Evolutionary conservation across 2,329 filamentous ascomycete species (phyloP).

Genomic region (Madurella fahalii): DNA sequence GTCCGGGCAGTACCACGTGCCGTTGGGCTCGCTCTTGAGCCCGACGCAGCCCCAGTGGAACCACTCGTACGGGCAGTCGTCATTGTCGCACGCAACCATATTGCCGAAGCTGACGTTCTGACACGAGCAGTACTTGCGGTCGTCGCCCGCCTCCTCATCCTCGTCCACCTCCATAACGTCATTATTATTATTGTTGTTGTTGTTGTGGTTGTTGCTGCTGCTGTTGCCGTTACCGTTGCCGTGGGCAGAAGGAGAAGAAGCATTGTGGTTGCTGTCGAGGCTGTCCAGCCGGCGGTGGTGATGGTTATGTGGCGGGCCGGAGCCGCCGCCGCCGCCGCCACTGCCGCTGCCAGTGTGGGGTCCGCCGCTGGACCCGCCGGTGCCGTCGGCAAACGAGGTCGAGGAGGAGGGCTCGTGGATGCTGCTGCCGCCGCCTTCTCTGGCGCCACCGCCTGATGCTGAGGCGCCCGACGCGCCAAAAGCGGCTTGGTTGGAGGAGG

Average conservation of each 20-base stretch:
- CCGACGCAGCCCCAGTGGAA: conserved; percentile 78
- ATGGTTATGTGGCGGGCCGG: not conserved
- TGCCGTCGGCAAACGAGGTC: not conserved
- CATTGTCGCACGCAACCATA: conserved; percentile 87
- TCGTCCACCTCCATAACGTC: conserved; percentile 55
- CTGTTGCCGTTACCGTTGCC: not conserved
- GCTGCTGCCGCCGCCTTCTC: conserved; percentile 21
- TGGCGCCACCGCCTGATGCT: conserved; percentile 12
- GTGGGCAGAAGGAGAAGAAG: not conserved
- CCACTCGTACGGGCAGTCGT: conserved; percentile 77
- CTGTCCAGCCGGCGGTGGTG: not conserved
- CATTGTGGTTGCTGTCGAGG: not conserved
- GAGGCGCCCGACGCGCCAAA: not conserved
- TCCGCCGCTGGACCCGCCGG: not conserved
- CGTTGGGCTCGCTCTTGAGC: conserved; percentile 63
- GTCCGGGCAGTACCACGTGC: conserved; percentile 63
- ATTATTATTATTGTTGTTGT: conserved; percentile 39
- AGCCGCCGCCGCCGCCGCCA: not conserved
- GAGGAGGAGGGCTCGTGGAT: conserved; percentile 12
- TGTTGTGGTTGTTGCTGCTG: not conserved
- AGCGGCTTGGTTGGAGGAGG: conserved; percentile 22
- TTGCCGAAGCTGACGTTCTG: conserved; percentile 81
- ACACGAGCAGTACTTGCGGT: conserved; percentile 80
- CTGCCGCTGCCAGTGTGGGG: not conserved
- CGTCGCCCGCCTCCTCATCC: conserved; percentile 70